These are phyloP conservation scores for Hypoxylon sp. DNA, from an alignment of 2,329 filamentous ascomycete species.

Conservation along the genomic window DNA sequence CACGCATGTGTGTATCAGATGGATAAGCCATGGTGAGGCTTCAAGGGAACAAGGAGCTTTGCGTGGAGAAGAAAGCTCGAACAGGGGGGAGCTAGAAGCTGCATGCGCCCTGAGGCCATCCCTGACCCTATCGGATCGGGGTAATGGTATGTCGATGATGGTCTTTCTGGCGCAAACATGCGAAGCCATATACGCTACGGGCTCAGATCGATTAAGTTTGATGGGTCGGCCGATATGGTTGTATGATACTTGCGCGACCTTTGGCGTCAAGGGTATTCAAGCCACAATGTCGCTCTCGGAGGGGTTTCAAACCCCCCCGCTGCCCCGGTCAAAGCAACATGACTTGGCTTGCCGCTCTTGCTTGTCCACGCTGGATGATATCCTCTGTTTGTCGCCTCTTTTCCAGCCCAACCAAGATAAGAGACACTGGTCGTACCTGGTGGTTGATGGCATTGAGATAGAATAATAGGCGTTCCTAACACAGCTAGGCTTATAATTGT, in stretches of 20 bases:
- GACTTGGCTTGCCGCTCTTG: too few relatives aligned
- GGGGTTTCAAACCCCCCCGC: conserved; percentile 31
- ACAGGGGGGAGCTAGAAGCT: conserved; percentile 33
- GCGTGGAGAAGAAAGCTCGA: conserved; percentile 26
- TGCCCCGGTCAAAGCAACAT: conserved; percentile 32
- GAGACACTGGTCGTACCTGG: conserved; percentile 12
- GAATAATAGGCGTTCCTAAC: conserved; percentile 30
- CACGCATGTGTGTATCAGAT: conserved; percentile 28
- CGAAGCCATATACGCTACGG: conserved; percentile 21
- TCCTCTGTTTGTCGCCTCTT: too few relatives aligned
- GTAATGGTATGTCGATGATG: conserved; percentile 29
- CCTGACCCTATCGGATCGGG: conserved; percentile 34
- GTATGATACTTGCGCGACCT: conserved; percentile 32
- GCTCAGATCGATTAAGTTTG: conserved; percentile 30
- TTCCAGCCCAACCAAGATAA: conserved; percentile 12
- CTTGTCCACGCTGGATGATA: too few relatives aligned
- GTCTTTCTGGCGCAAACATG: conserved; percentile 26
- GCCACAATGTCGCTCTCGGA: conserved; percentile 33
- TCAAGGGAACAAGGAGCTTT: conserved; percentile 26
- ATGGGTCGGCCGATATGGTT: conserved; percentile 29
- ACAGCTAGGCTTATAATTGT: conserved; percentile 18
- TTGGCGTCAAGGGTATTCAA: conserved; percentile 25
- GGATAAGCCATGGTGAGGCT: conserved; percentile 28
- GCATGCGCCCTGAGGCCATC: conserved; percentile 29
- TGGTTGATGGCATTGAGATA: conserved; percentile 14